These are phyloP conservation scores for Viola pubescens DNA, from an alignment of 441 rosid genomes.

Conservation along the genomic window DNA sequence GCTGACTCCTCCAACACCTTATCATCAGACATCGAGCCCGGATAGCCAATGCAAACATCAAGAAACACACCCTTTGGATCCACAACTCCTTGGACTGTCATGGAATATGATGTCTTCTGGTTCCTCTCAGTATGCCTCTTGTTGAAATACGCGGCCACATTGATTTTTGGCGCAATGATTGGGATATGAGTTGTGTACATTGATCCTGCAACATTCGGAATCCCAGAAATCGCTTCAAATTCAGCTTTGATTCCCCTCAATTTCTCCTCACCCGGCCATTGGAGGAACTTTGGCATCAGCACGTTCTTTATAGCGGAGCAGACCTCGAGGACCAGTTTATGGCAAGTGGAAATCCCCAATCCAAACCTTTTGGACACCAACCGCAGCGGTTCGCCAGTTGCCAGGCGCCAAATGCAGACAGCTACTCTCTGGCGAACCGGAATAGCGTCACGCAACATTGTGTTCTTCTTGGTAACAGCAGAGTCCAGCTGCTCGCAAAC, in stretches of 20 bases:
- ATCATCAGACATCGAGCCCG: constrained; percentile 76
- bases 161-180: constrained; percentile 66
- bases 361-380: constrained; percentile 78
- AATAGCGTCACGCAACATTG: constrained; percentile 75
- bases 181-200: constrained; percentile 79
- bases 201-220: constrained; percentile 66
- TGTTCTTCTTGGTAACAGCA: constrained; percentile 70
- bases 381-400: constrained; percentile 72
- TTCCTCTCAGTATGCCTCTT: constrained; percentile 75
- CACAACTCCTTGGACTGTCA: constrained; percentile 77
- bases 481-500: constrained; percentile 63
- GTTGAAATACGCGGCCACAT: constrained; percentile 63
- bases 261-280: constrained; percentile 54
- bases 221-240: constrained; percentile 45
- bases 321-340: constrained; percentile 77
- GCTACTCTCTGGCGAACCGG: constrained; percentile 87
- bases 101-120: constrained; percentile 78
- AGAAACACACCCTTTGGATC: constrained; percentile 60
- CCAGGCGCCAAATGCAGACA: constrained; percentile 84
- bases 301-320: constrained; percentile 65
- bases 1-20: constrained; percentile 65
- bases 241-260: constrained; percentile 32
- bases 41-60: constrained; percentile 82
- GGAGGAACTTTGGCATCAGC: constrained; percentile 59
- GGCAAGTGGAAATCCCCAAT: constrained; percentile 86